phyloP scores from a whole-genome alignment of 139 green algal species.

The Tetradesmus lagerheimii region DNA sequence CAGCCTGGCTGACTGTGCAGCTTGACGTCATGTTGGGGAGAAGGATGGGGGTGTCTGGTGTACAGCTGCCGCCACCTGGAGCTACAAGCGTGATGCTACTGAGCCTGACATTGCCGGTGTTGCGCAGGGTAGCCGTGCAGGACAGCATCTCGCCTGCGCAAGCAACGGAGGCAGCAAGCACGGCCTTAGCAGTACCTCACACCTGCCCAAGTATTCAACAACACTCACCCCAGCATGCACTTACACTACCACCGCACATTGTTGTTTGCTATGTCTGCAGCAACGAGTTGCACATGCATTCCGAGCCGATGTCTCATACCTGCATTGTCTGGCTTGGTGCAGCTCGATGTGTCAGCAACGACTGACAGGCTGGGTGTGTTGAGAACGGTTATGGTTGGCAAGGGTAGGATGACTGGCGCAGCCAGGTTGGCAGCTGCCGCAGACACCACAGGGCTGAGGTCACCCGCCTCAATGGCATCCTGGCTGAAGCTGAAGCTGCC shows the following conservation, averaged over 20 bases:
- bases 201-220: no score
- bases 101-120: not conserved
- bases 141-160: not conserved
- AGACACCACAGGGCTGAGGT: not conserved
- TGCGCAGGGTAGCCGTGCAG: not conserved
- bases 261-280: no score
- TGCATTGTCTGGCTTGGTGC: not conserved
- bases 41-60: not conserved
- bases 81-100: not conserved
- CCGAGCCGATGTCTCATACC: not conserved
- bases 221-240: no score
- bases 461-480: constrained; percentile 15
- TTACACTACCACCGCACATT: no score
- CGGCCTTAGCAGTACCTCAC: no score
- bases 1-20: not conserved
- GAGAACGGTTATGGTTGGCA: not conserved
- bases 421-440: not conserved
- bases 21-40: not conserved
- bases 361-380: not conserved
- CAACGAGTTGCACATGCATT: no score
- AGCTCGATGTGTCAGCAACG: not conserved
- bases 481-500: not conserved
- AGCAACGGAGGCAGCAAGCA: not conserved
- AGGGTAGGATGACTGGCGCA: not conserved
- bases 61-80: not conserved